These are phyloP conservation scores for Flaveria brownii DNA, from an alignment of 129 eudicot genomes.

Conservation along the genomic window DNA sequence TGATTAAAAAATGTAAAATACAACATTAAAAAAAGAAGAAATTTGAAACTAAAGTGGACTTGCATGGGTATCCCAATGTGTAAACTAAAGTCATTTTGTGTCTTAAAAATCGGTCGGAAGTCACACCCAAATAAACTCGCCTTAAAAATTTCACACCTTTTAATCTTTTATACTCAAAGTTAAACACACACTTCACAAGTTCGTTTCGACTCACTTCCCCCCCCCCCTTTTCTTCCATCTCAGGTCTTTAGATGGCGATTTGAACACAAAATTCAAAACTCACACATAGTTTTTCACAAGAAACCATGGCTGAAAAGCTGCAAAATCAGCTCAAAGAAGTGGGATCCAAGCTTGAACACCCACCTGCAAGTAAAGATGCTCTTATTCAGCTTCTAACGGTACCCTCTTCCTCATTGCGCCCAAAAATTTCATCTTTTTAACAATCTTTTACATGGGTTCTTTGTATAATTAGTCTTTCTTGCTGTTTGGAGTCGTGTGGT, in stretches of 20 bases:
- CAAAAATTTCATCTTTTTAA: constrained; percentile 12
- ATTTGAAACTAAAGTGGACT: neutral
- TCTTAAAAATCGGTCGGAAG: neutral
- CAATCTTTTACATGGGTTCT: neutral
- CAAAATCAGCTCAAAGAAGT: constrained; percentile 35
- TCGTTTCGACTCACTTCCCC: constrained; percentile 8
- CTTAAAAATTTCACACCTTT: neutral
- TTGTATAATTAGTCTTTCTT: neutral
- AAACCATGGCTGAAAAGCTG: constrained; percentile 27
- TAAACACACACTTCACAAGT: neutral
- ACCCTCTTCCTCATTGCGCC: constrained; percentile 21
- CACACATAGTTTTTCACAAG: neutral
- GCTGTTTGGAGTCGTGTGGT: neutral
- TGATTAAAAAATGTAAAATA: no score
- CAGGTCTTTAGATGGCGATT: constrained; percentile 32
- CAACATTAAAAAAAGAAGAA: neutral
- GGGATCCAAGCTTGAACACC: constrained; percentile 41
- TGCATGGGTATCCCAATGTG: constrained; percentile 10
- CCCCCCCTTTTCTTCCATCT: constrained; percentile 1
- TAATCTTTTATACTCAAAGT: neutral
- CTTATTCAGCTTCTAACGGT: constrained; percentile 39
- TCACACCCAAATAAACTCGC: neutral
- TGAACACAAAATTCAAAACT: constrained; percentile 20
- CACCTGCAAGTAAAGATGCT: constrained; percentile 34
- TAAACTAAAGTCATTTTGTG: neutral